Evolutionary conservation across 2,329 filamentous ascomycete species (phyloP), one percentile per base, ranked within the genome.

Genomic region (Mollisiaceae sp.): DNA sequence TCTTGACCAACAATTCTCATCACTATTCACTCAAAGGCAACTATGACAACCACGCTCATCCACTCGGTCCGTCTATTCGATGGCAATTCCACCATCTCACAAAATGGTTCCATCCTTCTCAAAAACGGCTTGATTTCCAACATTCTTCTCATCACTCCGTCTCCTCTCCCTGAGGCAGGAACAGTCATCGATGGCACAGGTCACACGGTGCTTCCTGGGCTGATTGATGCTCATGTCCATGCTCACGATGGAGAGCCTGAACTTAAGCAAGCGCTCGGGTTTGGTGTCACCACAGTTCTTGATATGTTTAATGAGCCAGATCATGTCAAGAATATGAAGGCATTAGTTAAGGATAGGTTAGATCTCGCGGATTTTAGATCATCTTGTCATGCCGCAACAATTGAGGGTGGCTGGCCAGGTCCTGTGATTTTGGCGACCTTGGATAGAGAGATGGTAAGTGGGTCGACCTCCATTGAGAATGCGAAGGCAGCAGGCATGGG

Each of bases 171-270:
- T 15, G 12, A 15, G 18, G 60, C 50, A 24, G 47, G 22, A 22
- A 58, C 67, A 2, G 75, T 75, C 4, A 75, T 81, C 63, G 80
- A 80, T 4, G 81, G 78, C 62, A 79, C 81, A 1, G 78, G 78
- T 8, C 79, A 82, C 65, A 84, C 82, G 0, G 66, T 84, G 0
- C 73, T 85, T 0, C 82, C 82, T 1, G 83, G 83, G 1, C 72
- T 85, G 5, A 84, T 85, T 36, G 83, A 85, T 67, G 78, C 76
- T 50, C 83, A 84, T 67, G 79, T 83, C 35, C 83, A 85, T 65
- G 78, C 78, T 45, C 74, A 81, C 67, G 76, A 75, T 60, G 81
- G 76, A 1, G 77, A 80, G 47, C 70, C 83, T 0, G 77, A 77
- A 1, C 54, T 66, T 5, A 38, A 24, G 12, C 81, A 84, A 67